phyloP scores from a whole-genome alignment of 257 asterid species.

The Cruciata laevipes region DNA sequence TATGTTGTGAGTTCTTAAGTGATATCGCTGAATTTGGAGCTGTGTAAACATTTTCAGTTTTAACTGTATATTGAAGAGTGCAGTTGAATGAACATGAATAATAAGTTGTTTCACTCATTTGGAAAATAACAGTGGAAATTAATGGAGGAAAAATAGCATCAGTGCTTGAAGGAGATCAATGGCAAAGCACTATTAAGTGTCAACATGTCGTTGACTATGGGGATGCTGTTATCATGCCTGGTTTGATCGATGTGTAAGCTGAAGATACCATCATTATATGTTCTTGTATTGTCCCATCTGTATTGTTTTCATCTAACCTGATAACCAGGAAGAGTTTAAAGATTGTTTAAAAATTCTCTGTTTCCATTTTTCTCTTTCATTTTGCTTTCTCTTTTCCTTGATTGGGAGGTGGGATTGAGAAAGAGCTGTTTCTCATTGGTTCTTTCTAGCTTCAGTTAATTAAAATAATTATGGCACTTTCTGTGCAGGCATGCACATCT shows the following conservation, averaged over 20 bases:
- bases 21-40: slow-evolving; percentile 1
- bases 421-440: background rate
- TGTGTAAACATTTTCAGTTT: background rate
- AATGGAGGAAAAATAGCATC: background rate
- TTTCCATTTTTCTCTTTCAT: background rate
- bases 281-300: background rate
- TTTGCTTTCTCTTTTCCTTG: background rate
- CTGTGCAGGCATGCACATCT: slow-evolving; percentile 1
- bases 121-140: background rate
- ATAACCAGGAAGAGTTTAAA: background rate
- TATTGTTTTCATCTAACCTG: background rate
- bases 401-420: background rate
- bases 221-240: slow-evolving; percentile 5
- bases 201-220: slow-evolving; percentile 1
- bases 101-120: background rate
- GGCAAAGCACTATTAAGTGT: background rate
- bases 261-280: background rate
- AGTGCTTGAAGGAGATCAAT: background rate
- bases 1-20: background rate
- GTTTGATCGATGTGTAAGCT: slow-evolving; percentile 1
- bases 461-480: background rate
- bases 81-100: background rate
- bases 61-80: background rate
- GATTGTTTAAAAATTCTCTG: background rate
- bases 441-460: background rate